A percentile compares a stretch with the other conserved stretches of the same genome.
phyloP scores from a whole-genome alignment of 1,284 basidiomycete genomes.

The Ganoderma sinense region DNA sequence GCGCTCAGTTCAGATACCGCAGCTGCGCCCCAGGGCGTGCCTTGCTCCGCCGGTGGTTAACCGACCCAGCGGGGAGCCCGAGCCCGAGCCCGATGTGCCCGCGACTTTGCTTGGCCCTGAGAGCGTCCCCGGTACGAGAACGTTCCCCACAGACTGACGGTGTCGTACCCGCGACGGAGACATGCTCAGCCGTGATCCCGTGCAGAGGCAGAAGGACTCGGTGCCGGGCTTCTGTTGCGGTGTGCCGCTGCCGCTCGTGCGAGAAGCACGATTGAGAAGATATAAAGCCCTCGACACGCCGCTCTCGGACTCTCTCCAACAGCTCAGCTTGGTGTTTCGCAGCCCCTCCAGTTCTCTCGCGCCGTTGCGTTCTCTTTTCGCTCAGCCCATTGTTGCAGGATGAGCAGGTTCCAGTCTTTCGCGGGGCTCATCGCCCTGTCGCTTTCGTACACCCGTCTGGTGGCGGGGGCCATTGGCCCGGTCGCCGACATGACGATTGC shows the following conservation, averaged over 20 bases:
- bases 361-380: not conserved
- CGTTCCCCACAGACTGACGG: not conserved
- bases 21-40: not conserved
- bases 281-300: not conserved
- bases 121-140: not conserved
- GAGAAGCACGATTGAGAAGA: not conserved
- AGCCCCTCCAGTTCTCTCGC: not conserved
- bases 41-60: slow-evolving; percentile 8
- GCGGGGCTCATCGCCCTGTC: slow-evolving; percentile 9
- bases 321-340: slow-evolving; percentile 6
- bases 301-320: no score
- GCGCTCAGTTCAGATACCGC: not conserved
- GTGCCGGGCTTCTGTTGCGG: not conserved
- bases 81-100: slow-evolving; percentile 18
- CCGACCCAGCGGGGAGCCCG: slow-evolving; percentile 3
- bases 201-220: not conserved
- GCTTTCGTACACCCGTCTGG: slow-evolving; percentile 9
- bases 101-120: slow-evolving; percentile 19
- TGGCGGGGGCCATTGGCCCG: slow-evolving; percentile 24
- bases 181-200: no score
- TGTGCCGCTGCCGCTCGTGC: not conserved
- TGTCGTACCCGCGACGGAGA: no score
- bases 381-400: not conserved
- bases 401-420: slow-evolving; percentile 4
- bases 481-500: slow-evolving; percentile 28